Conservation (phyloP, 2,329 filamentous ascomycete genomes). For the Purpureocillium takamizusanense region DNA sequence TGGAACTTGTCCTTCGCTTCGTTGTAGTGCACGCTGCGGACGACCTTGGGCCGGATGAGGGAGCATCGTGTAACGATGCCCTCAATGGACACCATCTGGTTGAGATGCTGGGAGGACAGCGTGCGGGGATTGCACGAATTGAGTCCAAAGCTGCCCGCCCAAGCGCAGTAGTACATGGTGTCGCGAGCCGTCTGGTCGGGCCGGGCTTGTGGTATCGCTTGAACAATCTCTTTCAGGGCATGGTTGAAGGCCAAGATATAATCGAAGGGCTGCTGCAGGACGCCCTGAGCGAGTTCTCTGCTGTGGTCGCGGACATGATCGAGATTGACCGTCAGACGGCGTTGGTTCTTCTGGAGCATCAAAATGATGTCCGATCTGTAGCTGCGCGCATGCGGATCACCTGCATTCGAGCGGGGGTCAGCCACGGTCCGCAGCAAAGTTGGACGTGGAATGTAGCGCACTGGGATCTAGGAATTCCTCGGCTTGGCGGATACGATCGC, state of each 20-base stretch:
- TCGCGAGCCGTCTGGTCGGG: constrained; percentile 70
- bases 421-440: neutral
- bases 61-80: constrained; percentile 97
- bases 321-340: constrained; percentile 63
- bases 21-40: constrained; percentile 96
- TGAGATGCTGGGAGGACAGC: constrained; percentile 78
- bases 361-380: constrained; percentile 84
- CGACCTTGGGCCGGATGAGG: constrained; percentile 90
- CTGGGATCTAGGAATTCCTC: constrained; percentile 90
- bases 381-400: constrained; percentile 51
- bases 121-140: constrained; percentile 92
- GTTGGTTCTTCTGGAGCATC: constrained; percentile 61
- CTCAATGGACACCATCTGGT: constrained; percentile 94
- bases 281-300: constrained; percentile 64
- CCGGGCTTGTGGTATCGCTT: constrained; percentile 66
- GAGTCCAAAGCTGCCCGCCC: constrained; percentile 89
- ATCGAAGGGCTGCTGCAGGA: constrained; percentile 82
- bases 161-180: constrained; percentile 92
- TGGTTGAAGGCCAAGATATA: constrained; percentile 81
- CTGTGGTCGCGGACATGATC: constrained; percentile 90
- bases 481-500: constrained; percentile 78
- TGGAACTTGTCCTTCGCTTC: constrained; percentile 80
- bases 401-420: constrained; percentile 18
- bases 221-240: constrained; percentile 81
- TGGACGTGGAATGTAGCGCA: constrained; percentile 34